Percentiles rank a stretch among this genome's conserved stretches.
phyloP scores from a whole-genome alignment of 2,329 filamentous ascomycete genomes.

The Colletotrichum siamense region DNA sequence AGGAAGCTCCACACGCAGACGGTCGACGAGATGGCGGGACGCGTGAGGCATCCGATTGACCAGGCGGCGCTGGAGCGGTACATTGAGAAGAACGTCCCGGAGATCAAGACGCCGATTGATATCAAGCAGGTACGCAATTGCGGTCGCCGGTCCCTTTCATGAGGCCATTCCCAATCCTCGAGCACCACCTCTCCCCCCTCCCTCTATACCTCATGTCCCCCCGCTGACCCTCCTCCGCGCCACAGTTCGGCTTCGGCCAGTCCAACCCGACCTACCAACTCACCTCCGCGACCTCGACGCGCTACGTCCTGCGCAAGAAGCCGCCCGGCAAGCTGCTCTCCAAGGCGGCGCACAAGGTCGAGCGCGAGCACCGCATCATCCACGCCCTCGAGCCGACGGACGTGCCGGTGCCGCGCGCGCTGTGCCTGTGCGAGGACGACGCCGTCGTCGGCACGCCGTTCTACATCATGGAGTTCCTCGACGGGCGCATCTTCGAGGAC shows the following conservation, averaged over 20 bases:
- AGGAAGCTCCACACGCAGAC: background rate
- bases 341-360: slow-evolving; percentile 93
- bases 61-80: slow-evolving; percentile 79
- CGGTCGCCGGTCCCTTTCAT: background rate
- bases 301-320: slow-evolving; percentile 96
- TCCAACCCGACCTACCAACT: slow-evolving; percentile 97
- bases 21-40: slow-evolving; percentile 73
- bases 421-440: slow-evolving; percentile 85
- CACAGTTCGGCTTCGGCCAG: slow-evolving; percentile 93
- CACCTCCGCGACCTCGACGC: slow-evolving; percentile 70
- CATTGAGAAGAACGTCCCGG: slow-evolving; percentile 77
- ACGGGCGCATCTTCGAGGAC: slow-evolving; percentile 93
- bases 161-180: background rate
- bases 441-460: slow-evolving; percentile 86
- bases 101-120: slow-evolving; percentile 82
- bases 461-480: slow-evolving; percentile 96
- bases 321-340: slow-evolving; percentile 93
- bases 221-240: background rate
- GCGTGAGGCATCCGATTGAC: slow-evolving; percentile 90
- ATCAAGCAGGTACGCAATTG: slow-evolving; percentile 77
- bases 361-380: slow-evolving; percentile 93
- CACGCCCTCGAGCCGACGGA: slow-evolving; percentile 79
- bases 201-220: background rate
- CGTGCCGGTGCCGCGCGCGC: slow-evolving; percentile 84
- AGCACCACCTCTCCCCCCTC: background rate